These are phyloP conservation scores for Teunomyces atbi DNA, from an alignment of 805 yeast genomes.

Conservation along the genomic window DNA sequence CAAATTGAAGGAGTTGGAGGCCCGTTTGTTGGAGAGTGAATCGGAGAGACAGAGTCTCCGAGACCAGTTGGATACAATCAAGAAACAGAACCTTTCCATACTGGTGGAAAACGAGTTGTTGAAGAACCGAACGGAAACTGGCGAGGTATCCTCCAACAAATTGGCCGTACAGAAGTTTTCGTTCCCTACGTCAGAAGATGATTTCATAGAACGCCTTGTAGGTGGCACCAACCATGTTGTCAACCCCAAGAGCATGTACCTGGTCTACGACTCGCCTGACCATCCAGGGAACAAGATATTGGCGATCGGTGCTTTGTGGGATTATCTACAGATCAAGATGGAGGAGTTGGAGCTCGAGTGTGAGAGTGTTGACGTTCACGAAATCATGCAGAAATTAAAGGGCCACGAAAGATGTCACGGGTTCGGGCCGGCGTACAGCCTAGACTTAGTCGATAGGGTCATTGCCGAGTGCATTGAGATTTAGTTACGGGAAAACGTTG, in stretches of 20 bases:
- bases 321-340: slow-evolving; percentile 53
- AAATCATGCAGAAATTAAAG: slow-evolving; percentile 55
- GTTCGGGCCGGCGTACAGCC: slow-evolving; percentile 66
- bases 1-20: slow-evolving; percentile 64
- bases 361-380: slow-evolving; percentile 51
- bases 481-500: neutral
- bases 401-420: slow-evolving; percentile 81
- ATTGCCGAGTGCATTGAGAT: slow-evolving; percentile 17
- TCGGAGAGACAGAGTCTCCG: slow-evolving; percentile 46
- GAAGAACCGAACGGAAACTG: slow-evolving; percentile 19
- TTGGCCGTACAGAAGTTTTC: slow-evolving; percentile 18
- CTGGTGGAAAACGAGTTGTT: slow-evolving; percentile 62
- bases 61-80: slow-evolving; percentile 50
- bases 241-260: slow-evolving; percentile 20
- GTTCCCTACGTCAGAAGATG: slow-evolving; percentile 35
- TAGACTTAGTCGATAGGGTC: slow-evolving; percentile 41
- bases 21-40: slow-evolving; percentile 57
- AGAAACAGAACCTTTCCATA: slow-evolving; percentile 54
- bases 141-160: neutral
- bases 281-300: slow-evolving; percentile 49
- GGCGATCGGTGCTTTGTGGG: slow-evolving; percentile 83
- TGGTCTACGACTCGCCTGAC: slow-evolving; percentile 35
- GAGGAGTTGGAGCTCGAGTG: slow-evolving; percentile 47
- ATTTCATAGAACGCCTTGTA: slow-evolving; percentile 31
- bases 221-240: slow-evolving; percentile 23